Evolutionary conservation across 169 alveolate genomes (phyloP), one percentile per base, ranked within the genome.

Genomic region (Plasmodium vinckei): DNA sequence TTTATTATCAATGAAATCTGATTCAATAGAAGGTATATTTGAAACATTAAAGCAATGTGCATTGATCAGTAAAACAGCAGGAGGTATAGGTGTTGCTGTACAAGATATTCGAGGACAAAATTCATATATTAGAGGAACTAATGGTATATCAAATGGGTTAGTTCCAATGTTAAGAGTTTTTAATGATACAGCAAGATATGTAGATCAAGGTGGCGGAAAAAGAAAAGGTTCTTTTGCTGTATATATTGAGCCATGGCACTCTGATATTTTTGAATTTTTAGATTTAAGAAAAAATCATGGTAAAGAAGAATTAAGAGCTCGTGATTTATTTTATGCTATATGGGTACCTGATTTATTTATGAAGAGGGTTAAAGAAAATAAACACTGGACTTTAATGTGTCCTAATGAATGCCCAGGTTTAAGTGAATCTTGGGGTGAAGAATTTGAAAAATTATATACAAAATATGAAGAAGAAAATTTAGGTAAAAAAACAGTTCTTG

Each of bases 201-300:
- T 97, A 13, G 99, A 96, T 92, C 97, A 97, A 92, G 99, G 99
- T 27, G 99, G 99, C 59, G 99, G 99, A 44, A 96, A 99, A 87
- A 96, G 99, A 87, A 98, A 97, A 88, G 99, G 99, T 33, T 96
- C 99, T 10, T 96, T 99, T 84, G 99, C 99, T 64, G 95, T 98
- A 17, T 99, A 99, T 92, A 88, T 99, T 88, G 99, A 99, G 93
- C 99, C 99, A 47, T 99, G 99, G 99, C 99, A 99, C 72, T 97
- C 99, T 2, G 99, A 99, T 84, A 94, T 98, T 64, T 95, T 97
- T 68, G 99, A 98, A 87, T 98, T 98, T 92, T 92, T 99, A 71
- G 98, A 97, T 87, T 93, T 98, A 56, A 93, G 98, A 53, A 98
- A 98, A 94, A 98, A 98, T 92, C 99, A 97, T 92, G 99, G 99